Evolutionary conservation across 495 filamentous ascomycete species (phyloP).

Genomic region (Friedmanniomyces simplex): DNA sequence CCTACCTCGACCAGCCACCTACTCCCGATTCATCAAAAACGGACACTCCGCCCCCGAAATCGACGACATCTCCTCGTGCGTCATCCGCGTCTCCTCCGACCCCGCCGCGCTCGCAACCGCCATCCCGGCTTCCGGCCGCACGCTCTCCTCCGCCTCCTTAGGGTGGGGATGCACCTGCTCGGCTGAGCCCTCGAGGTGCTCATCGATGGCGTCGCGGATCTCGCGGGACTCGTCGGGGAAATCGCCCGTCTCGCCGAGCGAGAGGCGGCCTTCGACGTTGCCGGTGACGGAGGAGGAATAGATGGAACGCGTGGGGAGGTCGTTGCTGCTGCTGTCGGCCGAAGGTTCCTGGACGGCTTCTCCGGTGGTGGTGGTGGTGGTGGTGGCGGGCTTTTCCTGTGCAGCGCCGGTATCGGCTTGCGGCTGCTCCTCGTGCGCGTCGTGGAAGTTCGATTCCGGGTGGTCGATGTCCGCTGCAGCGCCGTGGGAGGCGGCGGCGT

Average conservation of each 20-base stretch:
- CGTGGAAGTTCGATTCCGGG: slow-evolving; percentile 9
- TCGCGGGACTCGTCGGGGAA: slow-evolving; percentile 1
- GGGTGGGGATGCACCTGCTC: slow-evolving; percentile 22
- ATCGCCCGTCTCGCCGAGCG: not conserved
- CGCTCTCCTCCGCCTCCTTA: slow-evolving; percentile 20
- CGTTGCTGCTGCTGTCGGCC: not conserved
- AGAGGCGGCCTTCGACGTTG: slow-evolving; percentile 7
- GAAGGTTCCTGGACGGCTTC: not conserved
- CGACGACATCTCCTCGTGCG: slow-evolving; percentile 31
- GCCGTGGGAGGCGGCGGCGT: slow-evolving; percentile 10
- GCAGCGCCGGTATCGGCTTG: not conserved
- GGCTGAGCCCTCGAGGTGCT: slow-evolving; percentile 15
- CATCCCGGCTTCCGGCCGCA: slow-evolving; percentile 21
- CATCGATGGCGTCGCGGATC: slow-evolving; percentile 18
- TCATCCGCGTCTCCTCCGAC: slow-evolving; percentile 20
- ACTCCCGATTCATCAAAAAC: slow-evolving; percentile 30
- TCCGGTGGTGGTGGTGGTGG: not conserved
- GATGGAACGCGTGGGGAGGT: slow-evolving; percentile 4
- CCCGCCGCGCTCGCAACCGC: slow-evolving; percentile 20
- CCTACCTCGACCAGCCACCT: too few species aligned
- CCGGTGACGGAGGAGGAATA: slow-evolving; percentile 20
- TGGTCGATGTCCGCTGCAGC: slow-evolving; percentile 3
- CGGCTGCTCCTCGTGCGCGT: not conserved
- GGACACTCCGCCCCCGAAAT: slow-evolving; percentile 23
- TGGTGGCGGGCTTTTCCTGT: not conserved